Base-by-base conservation (phyloP, 345 rosid species). In the Heritiera littoralis region DNA sequence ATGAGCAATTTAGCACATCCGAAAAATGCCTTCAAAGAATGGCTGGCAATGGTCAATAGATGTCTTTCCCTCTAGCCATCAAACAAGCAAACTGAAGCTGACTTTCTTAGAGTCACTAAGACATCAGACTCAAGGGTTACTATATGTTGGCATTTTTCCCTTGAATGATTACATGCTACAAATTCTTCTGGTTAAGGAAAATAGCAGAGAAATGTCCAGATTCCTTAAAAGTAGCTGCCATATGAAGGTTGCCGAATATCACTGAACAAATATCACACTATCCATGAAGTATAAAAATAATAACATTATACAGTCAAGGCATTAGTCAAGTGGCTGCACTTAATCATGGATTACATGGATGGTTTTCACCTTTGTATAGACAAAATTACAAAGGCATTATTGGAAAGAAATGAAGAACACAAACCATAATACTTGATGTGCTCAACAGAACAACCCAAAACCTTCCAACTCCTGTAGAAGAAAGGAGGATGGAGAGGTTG, bases 21-120 rank as follows among this genome's bases (percentile, higher is more conserved):
- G 13, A 72, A 38, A 72, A 72, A 55, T 54, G 63, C 10, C 35
- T 18, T 11, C 64, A 38, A 30, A 38, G 2, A 55, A 54, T 54
- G 64, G 65, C 48, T 59, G 41, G 56, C 7, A 43, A 75, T 38
- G 13, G 48, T 75, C 18, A 58, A 11, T 40, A 74, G n/a, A 74
- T 55, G 65, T 43, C 66, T 58, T 79, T 63, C 59, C 66, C 76
- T 52, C 63, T 35, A 49, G 28, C 20, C 60, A 74, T 52, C 38
- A 51, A 71, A 66, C 66, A 32, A 72, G 73, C 54, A 61, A 67
- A 68, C 41, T 41, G 8, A 64, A 45, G 14, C 18, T 15, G 18
- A 20, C 30, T 49, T 49, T n/a, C 74, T 32, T 5, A n/a, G 32
- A 55, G 38, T 81, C 18, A 54, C 73, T 64, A 40, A 61, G 58